These are phyloP conservation scores for Symbiotaphrina buchneri DNA, from an alignment of 495 filamentous ascomycete species.

Conservation along the genomic window DNA sequence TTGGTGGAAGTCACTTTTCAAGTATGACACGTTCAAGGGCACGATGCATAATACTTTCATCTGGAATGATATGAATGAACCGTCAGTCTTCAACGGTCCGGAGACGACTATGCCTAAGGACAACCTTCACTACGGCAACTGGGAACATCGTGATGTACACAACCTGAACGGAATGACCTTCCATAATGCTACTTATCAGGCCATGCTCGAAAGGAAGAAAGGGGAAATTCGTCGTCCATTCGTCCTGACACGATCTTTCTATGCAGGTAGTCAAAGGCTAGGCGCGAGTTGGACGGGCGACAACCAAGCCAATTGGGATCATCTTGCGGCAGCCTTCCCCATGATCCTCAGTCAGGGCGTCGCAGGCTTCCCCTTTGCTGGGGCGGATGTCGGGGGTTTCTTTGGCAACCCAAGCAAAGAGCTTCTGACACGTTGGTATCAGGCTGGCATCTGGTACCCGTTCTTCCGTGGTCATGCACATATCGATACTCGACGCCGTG, in stretches of 20 bases:
- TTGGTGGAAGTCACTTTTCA: slow-evolving; percentile 82
- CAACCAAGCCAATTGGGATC: slow-evolving; percentile 84
- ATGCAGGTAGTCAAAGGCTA: slow-evolving; percentile 65
- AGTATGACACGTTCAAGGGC: slow-evolving; percentile 67
- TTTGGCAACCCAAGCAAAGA: slow-evolving; percentile 91
- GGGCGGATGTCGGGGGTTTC: slow-evolving; percentile 93
- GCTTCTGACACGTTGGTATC: slow-evolving; percentile 84
- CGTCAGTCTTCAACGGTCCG: slow-evolving; percentile 93
- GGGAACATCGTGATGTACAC: slow-evolving; percentile 95
- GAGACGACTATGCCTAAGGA: slow-evolving; percentile 98
- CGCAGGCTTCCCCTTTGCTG: slow-evolving; percentile 80
- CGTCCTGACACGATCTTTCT: slow-evolving; percentile 82
- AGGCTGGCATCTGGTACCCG: slow-evolving; percentile 90
- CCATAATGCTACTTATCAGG: slow-evolving; percentile 79
- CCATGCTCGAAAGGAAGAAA: slow-evolving; percentile 54
- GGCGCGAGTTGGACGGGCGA: slow-evolving; percentile 98
- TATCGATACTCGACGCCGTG: slow-evolving; percentile 81
- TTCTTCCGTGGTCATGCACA: slow-evolving; percentile 98
- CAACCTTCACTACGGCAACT: slow-evolving; percentile 73
- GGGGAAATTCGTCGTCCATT: slow-evolving; percentile 68
- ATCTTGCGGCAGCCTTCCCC: slow-evolving; percentile 63
- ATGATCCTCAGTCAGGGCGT: slow-evolving; percentile 89
- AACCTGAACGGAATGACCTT: slow-evolving; percentile 89
- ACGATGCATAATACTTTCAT: slow-evolving; percentile 67
- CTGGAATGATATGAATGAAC: slow-evolving; percentile 99